Conservation (phyloP, 768 basidiomycete species). For the Mrakia gelida region DNA sequence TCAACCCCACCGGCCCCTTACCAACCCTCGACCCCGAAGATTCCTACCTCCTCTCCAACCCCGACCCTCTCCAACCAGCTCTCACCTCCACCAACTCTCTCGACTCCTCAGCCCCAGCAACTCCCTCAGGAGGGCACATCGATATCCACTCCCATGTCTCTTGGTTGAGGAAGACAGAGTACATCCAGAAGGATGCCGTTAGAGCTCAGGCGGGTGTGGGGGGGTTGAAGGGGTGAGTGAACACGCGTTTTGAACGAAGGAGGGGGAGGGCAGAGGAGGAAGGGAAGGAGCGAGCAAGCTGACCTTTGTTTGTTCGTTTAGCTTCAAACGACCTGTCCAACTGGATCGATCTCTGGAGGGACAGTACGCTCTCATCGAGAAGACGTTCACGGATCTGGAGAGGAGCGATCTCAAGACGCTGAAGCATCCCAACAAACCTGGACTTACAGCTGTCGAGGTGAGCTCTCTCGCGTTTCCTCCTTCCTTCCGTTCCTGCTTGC, state of each 20-base stretch:
- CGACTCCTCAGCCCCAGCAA: slow-evolving; percentile 40
- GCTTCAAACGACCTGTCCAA: slow-evolving; percentile 34
- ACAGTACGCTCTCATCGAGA: slow-evolving; percentile 72
- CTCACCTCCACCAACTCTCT: slow-evolving; percentile 49
- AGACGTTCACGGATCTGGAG: slow-evolving; percentile 53
- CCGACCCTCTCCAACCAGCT: slow-evolving; percentile 39
- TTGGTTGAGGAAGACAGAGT: slow-evolving; percentile 91
- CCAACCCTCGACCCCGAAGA: slow-evolving; percentile 17
- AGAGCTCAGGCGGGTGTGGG: slow-evolving; percentile 3
- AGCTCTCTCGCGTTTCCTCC: neutral
- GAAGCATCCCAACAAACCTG: slow-evolving; percentile 72
- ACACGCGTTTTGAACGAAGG: no score
- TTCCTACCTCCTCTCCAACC: slow-evolving; percentile 46
- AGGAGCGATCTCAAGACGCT: slow-evolving; percentile 52
- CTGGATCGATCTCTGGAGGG: slow-evolving; percentile 71
- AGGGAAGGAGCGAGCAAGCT: neutral
- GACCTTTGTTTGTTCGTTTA: neutral
- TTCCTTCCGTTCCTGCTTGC: neutral
- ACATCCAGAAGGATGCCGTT: slow-evolving; percentile 49
- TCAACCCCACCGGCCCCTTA: slow-evolving; percentile 15
- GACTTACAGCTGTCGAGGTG: slow-evolving; percentile 66
- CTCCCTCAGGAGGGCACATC: slow-evolving; percentile 41
- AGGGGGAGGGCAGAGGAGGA: neutral
- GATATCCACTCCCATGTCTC: slow-evolving; percentile 54
- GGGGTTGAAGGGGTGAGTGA: slow-evolving; percentile 1